Evolutionary conservation across 2,329 filamentous ascomycete species (phyloP).

Genomic region (Chaetothyriales sp.): DNA sequence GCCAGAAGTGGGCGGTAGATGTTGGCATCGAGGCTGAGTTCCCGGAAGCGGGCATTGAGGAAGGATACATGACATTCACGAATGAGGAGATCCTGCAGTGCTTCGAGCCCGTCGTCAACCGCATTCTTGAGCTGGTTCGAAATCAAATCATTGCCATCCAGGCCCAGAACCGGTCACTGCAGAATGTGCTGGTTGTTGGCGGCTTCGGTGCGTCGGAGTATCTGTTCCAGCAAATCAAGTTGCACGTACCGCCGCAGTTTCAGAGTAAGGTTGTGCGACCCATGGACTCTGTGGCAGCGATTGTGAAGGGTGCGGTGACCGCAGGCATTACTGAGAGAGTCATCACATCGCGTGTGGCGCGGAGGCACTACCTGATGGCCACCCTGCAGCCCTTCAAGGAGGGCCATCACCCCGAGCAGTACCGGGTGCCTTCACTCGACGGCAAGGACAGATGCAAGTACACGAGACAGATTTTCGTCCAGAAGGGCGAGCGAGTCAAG

Average conservation of each 20-base stretch:
- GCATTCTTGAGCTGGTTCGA: slow-evolving; percentile 85
- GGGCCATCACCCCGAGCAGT: slow-evolving; percentile 93
- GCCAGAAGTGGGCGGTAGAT: slow-evolving; percentile 97
- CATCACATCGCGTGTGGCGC: slow-evolving; percentile 89
- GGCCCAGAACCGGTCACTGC: slow-evolving; percentile 81
- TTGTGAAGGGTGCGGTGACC: slow-evolving; percentile 95
- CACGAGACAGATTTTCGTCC: slow-evolving; percentile 93
- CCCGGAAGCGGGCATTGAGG: slow-evolving; percentile 92
- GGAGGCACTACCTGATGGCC: slow-evolving; percentile 97
- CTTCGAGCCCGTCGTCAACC: slow-evolving; percentile 95
- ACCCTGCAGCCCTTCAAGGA: slow-evolving; percentile 98
- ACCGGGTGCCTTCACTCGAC: slow-evolving; percentile 89
- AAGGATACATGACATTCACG: slow-evolving; percentile 99
- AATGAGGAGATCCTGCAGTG: slow-evolving; percentile 98
- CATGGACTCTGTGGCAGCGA: slow-evolving; percentile 97
- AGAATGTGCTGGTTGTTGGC: slow-evolving; percentile 94
- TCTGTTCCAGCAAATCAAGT: slow-evolving; percentile 97
- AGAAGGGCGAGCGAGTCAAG: slow-evolving; percentile 97
- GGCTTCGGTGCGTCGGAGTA: slow-evolving; percentile 98
- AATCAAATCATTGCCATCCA: slow-evolving; percentile 99
- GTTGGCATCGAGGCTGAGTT: slow-evolving; percentile 98
- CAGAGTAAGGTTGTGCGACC: slow-evolving; percentile 95
- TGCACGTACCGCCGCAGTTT: slow-evolving; percentile 95
- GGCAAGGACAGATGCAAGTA: slow-evolving; percentile 98
- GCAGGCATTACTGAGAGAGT: slow-evolving; percentile 95